Evolutionary conservation across 1,139 yeast genomes (phyloP).

Genomic region (Pneumocystis oryctolagi): DNA sequence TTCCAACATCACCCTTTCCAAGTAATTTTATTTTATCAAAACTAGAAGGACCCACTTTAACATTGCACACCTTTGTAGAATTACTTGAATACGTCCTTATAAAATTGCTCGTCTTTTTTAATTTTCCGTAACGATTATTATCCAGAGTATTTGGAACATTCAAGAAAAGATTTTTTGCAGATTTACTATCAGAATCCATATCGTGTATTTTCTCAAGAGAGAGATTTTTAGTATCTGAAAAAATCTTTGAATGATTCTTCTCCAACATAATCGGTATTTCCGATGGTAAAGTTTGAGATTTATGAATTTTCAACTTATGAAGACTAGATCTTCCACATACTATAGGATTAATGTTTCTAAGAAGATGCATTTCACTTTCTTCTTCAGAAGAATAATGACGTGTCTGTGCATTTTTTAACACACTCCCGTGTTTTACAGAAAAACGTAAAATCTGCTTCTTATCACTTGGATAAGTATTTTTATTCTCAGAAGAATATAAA

Average conservation of each 20-base stretch:
- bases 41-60: slow-evolving; percentile 69
- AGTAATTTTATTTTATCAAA: slow-evolving; percentile 76
- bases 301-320: neutral
- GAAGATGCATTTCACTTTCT: neutral
- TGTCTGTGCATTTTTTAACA: neutral
- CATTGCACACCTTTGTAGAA: slow-evolving; percentile 58
- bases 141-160: neutral
- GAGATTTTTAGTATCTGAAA: neutral
- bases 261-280: neutral
- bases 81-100: slow-evolving; percentile 50
- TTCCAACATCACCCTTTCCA: slow-evolving; percentile 97
- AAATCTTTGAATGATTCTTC: neutral
- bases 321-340: neutral
- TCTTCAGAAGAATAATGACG: neutral
- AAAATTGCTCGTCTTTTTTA: neutral
- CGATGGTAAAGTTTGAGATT: neutral
- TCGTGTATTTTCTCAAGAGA: neutral
- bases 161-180: neutral
- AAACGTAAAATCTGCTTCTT: neutral
- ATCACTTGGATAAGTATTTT: neutral
- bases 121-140: neutral
- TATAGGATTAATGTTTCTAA: neutral
- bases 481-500: neutral
- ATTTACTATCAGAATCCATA: neutral
- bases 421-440: neutral